These are phyloP conservation scores for Mortierella sp. DNA, from an alignment of 371 early-diverging fungal species.

Conservation along the genomic window DNA sequence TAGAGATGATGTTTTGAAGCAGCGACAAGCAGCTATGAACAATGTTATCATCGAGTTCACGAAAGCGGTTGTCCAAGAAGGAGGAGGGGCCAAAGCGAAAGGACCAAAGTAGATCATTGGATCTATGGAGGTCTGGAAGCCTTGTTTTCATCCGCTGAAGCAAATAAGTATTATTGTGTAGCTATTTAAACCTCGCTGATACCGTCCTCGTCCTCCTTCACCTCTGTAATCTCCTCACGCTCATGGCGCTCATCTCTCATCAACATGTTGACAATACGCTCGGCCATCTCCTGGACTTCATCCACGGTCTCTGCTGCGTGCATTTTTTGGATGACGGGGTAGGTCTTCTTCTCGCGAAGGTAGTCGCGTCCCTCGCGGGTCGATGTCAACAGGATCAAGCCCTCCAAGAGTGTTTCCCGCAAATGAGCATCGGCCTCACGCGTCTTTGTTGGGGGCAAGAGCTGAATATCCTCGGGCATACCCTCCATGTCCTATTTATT, in stretches of 20 bases:
- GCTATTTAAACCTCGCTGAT: constrained; percentile 47
- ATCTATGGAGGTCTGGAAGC: no score
- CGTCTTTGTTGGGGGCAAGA: constrained; percentile 87
- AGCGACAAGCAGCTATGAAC: no score
- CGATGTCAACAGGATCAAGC: constrained; percentile 82
- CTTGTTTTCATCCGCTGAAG: no score
- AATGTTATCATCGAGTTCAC: no score
- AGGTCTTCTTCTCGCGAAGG: constrained; percentile 86
- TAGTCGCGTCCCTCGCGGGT: constrained; percentile 86
- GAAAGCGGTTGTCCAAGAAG: no score
- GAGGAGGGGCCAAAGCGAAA: no score
- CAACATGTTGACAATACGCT: constrained; percentile 88
- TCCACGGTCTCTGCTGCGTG: constrained; percentile 80
- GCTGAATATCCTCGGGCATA: constrained; percentile 94
- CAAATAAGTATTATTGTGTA: neutral
- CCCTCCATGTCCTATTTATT: constrained; percentile 88
- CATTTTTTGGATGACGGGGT: constrained; percentile 87
- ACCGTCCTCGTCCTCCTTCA: constrained; percentile 53
- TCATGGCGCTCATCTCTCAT: constrained; percentile 84
- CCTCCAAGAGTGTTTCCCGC: constrained; percentile 82
- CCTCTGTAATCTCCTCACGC: constrained; percentile 53
- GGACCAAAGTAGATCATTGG: no score
- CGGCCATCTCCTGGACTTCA: constrained; percentile 75
- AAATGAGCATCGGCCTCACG: constrained; percentile 88
- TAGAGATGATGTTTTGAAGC: no score